These are phyloP conservation scores for Fusarium sp. DNA, from an alignment of 2,329 filamentous ascomycete genomes.

Conservation along the genomic window DNA sequence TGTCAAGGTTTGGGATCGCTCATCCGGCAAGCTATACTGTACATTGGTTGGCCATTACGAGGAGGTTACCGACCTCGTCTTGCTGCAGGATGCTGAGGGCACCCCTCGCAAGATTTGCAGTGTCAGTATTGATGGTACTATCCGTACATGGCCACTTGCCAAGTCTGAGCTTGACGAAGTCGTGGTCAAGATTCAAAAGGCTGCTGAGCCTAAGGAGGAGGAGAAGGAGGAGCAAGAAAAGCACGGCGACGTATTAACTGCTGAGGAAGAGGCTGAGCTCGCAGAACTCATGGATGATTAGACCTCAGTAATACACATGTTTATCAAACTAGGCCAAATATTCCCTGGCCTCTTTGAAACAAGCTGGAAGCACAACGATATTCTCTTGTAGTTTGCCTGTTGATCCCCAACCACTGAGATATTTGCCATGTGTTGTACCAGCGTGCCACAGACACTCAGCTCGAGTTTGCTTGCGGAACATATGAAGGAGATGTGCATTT, in stretches of 20 bases:
- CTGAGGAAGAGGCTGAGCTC: constrained; percentile 92
- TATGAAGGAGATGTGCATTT: background rate
- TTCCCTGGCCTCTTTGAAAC: background rate
- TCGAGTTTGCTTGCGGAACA: constrained; percentile 20
- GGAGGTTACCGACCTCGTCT: constrained; percentile 84
- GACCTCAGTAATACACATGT: constrained; percentile 1
- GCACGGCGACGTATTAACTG: constrained; percentile 73
- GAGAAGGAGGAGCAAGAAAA: constrained; percentile 56
- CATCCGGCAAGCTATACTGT: constrained; percentile 79
- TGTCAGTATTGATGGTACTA: constrained; percentile 89
- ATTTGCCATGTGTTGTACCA: constrained; percentile 9
- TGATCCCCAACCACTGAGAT: constrained; percentile 2
- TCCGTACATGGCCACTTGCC: constrained; percentile 84
- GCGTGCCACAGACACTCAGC: constrained; percentile 36
- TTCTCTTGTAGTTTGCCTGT: background rate
- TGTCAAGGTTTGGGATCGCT: constrained; percentile 86
- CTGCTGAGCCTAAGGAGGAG: constrained; percentile 65
- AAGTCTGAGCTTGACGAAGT: constrained; percentile 67
- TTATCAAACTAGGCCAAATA: constrained; percentile 1
- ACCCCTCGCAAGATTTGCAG: constrained; percentile 72
- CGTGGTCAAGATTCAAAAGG: constrained; percentile 60
- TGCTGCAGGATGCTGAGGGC: constrained; percentile 62
- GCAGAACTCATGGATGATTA: constrained; percentile 88
- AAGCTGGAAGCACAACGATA: background rate
- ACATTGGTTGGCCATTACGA: constrained; percentile 88